These are phyloP conservation scores for Nymphaea thermarum DNA, from an alignment of 164 flowering plant species.

Conservation along the genomic window DNA sequence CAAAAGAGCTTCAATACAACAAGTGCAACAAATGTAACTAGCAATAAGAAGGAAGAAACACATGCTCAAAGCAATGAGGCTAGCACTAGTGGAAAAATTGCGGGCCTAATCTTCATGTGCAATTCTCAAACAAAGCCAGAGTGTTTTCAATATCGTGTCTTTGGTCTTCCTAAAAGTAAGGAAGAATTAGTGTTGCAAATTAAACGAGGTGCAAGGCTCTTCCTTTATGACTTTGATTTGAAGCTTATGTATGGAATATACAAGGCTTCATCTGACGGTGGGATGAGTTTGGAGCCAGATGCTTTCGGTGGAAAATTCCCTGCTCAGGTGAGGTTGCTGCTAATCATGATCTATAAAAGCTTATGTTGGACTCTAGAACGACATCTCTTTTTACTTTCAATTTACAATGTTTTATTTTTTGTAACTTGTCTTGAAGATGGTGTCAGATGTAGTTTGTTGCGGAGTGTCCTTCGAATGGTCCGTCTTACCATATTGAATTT, in stretches of 20 bases:
- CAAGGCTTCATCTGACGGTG: constrained; percentile 28
- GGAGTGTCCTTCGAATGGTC: too few relatives aligned
- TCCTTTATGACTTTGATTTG: constrained; percentile 39
- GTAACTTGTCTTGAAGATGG: background rate
- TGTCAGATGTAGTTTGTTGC: too few relatives aligned
- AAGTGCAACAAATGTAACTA: background rate
- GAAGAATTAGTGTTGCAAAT: constrained; percentile 25
- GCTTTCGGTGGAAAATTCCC: constrained; percentile 43
- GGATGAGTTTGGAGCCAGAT: constrained; percentile 27
- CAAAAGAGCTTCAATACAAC: background rate
- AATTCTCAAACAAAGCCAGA: constrained; percentile 37
- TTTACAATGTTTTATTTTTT: background rate
- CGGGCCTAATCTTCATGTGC: constrained; percentile 51
- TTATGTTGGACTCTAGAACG: too few relatives aligned
- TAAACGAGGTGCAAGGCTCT: constrained; percentile 34
- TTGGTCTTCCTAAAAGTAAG: constrained; percentile 35
- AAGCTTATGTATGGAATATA: constrained; percentile 52
- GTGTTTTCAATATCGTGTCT: constrained; percentile 40
- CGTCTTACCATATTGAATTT: too few relatives aligned
- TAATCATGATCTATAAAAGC: background rate
- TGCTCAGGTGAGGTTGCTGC: constrained; percentile 31
- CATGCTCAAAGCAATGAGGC: background rate
- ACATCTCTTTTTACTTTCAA: too few relatives aligned
- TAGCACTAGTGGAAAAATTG: constrained; percentile 2
- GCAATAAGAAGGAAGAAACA: background rate